These are phyloP conservation scores for Suhomyces taliae DNA, from an alignment of 1,139 yeast genomes.

Conservation along the genomic window DNA sequence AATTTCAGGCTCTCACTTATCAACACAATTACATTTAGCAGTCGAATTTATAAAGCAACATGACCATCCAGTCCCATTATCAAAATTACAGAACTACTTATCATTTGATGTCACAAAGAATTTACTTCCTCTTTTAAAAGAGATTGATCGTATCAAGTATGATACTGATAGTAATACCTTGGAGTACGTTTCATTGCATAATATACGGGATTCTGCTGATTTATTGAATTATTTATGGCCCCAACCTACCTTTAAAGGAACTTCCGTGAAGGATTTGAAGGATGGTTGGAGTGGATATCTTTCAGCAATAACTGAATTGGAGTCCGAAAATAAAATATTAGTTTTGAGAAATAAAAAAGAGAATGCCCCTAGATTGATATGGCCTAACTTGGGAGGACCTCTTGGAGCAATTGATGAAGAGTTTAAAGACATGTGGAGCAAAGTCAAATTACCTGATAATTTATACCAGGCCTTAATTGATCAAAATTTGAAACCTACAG, in stretches of 20 bases:
- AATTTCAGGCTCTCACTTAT: conserved; percentile 59
- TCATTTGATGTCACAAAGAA: conserved; percentile 48
- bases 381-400: conserved; percentile 84
- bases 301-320: conserved; percentile 73
- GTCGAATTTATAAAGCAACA: conserved; percentile 77
- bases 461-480: conserved; percentile 76
- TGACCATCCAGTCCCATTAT: conserved; percentile 67
- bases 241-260: conserved; percentile 87
- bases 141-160: conserved; percentile 72
- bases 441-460: conserved; percentile 77
- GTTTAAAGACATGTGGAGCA: conserved; percentile 78
- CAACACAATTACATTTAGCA: conserved; percentile 82
- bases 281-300: conserved; percentile 98
- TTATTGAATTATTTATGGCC: conserved; percentile 70
- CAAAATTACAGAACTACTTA: conserved; percentile 60
- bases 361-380: conserved; percentile 82
- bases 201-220: conserved; percentile 79
- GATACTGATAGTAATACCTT: conserved; percentile 62
- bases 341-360: conserved; percentile 91
- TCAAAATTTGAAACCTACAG: conserved; percentile 91
- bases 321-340: conserved; percentile 70
- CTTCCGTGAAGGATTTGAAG: conserved; percentile 81
- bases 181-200: conserved; percentile 85
- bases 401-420: conserved; percentile 79
- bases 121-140: conserved; percentile 67